Evolutionary conservation across 106 monocot species (phyloP), one percentile per base, ranked within the genome.

Genomic region (Cymbidium sinense): DNA sequence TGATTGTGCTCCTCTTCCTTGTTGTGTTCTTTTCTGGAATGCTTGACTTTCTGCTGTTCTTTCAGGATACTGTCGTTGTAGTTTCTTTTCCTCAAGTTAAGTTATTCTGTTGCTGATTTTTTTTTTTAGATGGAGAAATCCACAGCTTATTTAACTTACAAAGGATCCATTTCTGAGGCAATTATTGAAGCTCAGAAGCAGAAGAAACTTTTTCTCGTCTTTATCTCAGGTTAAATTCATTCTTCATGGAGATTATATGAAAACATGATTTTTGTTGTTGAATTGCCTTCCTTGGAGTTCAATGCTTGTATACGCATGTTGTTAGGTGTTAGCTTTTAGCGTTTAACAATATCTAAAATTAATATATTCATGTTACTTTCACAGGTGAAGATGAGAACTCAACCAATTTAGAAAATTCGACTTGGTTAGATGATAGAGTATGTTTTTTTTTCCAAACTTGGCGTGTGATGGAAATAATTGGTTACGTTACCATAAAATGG

Each of bases 81-180:
- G 27, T 23, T 64, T 64, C 64, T 64, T 10, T 11, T 65, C 64
- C 29, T 70, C 70, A 70, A 25, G 7, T 70, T 34, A 64, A 25
- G 28, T 64, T 65, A 29, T 70, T 18, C 34, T 34, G 13, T 17
- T 70, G 34, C 4, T 65, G 64, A 25, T 28, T 20, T 39, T 39
- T 73, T 43, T 9, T 41, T 21, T 19, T 33, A 88, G 83, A 95
- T 93, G 95, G 88, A 88, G 43, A 79, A 85, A 52, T 71, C 92
- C 10, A 73, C 73, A 50, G 73, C 81, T 70, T 75, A 86, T 27
- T 86, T 95, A 47, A 81, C 87, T 0, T 93, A 93, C 80, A 93
- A 95, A 79, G 93, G 95, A 43, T 88, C 93, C n/a, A 86, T 95
- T 77, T 65, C 87, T 27, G 93, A 93, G 34, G 95, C 95, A 76